phyloP scores from a whole-genome alignment of 2,329 filamentous ascomycete species.

The Stagonosporopsis cucurbitacearum region DNA sequence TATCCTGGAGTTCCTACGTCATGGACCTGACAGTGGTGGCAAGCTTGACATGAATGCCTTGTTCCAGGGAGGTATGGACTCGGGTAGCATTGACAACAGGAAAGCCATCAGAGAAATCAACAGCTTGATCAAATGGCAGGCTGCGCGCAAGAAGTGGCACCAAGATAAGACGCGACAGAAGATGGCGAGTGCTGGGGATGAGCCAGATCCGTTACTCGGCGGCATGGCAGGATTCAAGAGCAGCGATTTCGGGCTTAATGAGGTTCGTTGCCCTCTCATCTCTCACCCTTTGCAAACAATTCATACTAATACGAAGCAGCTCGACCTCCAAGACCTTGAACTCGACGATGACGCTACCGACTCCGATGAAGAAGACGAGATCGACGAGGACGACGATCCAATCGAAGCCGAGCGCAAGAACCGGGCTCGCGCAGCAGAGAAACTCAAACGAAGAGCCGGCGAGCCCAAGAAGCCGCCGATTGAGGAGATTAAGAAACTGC shows the following conservation, averaged over 20 bases:
- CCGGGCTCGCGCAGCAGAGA: constrained; percentile 77
- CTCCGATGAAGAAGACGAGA: constrained; percentile 58
- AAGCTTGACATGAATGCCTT: constrained; percentile 94
- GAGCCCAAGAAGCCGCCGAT: constrained; percentile 83
- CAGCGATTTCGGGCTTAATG: constrained; percentile 87
- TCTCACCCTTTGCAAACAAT: neutral
- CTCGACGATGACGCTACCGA: constrained; percentile 72
- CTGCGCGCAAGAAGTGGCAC: constrained; percentile 96
- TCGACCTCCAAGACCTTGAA: constrained; percentile 82
- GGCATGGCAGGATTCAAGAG: constrained; percentile 68
- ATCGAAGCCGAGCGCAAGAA: constrained; percentile 85
- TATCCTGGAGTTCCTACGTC: constrained; percentile 89
- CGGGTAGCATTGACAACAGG: constrained; percentile 71
- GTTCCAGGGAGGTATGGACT: constrained; percentile 78
- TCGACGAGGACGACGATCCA: constrained; percentile 84
- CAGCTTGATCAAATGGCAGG: constrained; percentile 88
- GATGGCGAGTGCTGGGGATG: constrained; percentile 81
- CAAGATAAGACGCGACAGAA: constrained; percentile 97
- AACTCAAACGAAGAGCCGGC: constrained; percentile 78
- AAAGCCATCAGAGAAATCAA: constrained; percentile 83
- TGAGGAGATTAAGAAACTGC: constrained; percentile 79
- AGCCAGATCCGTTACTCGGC: constrained; percentile 49
- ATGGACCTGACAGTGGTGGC: constrained; percentile 78
- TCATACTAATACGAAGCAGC: constrained; percentile 44
- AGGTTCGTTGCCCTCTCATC: constrained; percentile 55